Conservation (phyloP, 345 rosid species). For the Syzygium oleosum region DNA sequence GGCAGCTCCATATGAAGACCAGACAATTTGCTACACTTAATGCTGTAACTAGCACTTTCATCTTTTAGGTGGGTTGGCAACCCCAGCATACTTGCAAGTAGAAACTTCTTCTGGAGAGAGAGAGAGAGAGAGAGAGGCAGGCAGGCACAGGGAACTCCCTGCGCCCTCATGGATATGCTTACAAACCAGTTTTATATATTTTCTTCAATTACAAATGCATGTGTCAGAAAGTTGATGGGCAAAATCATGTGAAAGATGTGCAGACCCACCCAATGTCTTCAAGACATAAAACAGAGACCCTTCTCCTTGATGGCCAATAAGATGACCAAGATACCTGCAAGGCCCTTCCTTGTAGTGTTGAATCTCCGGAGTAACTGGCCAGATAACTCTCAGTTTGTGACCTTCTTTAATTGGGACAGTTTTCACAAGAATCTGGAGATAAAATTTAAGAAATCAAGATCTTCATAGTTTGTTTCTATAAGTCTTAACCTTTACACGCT, state of each 20-base stretch:
- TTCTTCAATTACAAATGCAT: not conserved
- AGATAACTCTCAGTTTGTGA: conserved; percentile 55
- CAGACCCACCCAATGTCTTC: conserved; percentile 67
- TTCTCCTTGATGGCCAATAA: conserved; percentile 89
- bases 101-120: not conserved
- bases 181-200: not conserved
- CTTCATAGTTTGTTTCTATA: not conserved
- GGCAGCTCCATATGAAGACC: not conserved
- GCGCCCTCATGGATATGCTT: not conserved
- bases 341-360: conserved; percentile 77
- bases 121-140: not conserved
- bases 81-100: not conserved
- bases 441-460: not conserved
- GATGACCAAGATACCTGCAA: conserved; percentile 75
- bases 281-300: conserved; percentile 78
- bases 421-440: conserved; percentile 70
- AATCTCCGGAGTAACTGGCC: conserved; percentile 89
- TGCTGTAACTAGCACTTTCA: not conserved
- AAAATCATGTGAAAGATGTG: conserved; percentile 1
- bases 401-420: conserved; percentile 82
- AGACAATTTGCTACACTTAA: not conserved
- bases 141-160: not conserved
- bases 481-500: not conserved
- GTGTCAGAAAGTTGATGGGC: not conserved
- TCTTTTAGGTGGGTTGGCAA: not conserved